Evolutionary conservation across 805 yeast species (phyloP), one percentile per base, ranked within the genome.

Genomic region (Blastobotrys terrestris): DNA sequence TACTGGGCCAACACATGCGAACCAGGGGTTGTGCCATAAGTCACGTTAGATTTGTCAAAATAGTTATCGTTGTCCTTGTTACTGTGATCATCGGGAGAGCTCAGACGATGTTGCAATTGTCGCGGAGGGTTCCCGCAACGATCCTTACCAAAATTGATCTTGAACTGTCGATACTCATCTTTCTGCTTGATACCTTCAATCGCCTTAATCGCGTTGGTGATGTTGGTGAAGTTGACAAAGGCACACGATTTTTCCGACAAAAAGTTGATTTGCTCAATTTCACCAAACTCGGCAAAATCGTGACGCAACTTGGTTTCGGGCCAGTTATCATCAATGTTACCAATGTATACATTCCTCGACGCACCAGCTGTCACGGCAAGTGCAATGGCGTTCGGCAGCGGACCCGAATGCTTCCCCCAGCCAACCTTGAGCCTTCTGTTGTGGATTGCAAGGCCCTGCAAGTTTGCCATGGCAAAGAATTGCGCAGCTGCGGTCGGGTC

Each of bases 401-500:
- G 90, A 8, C 98, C 98, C 3, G 95, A 84, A 66, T 92, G 97
- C 69, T 89, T 91, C 46, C 98, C 99, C 98, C 99, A 92, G 18
- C 97, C 97, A 53, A 92, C 90, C 67, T 87, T 88, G 59, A 92
- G 85, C 63, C 91, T 79, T 63, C 95, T 78, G 66, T 84, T 85
- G 65, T 87, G 95, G 55, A 92, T 85, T 16, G 90, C 80, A 55
- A 92, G 74, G 0, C 97, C 97, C 64, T 90, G 95, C 58, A 90
- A 74, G 63, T 89, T 90, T 59, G 95, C 84, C 87, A 88, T 84
- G 6, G 97, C 97, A 69, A 85, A 92, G 67, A 92, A 92, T 70
- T 92, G 98, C 1, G 97, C 97, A 0, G 98, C 98, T 2, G 97
- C 96, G 50, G 92, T 86, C 22, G 98, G 96, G 66, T 94, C 98